These are phyloP conservation scores for Leccinum rimulosum DNA, from an alignment of 768 basidiomycete species.

Conservation along the genomic window DNA sequence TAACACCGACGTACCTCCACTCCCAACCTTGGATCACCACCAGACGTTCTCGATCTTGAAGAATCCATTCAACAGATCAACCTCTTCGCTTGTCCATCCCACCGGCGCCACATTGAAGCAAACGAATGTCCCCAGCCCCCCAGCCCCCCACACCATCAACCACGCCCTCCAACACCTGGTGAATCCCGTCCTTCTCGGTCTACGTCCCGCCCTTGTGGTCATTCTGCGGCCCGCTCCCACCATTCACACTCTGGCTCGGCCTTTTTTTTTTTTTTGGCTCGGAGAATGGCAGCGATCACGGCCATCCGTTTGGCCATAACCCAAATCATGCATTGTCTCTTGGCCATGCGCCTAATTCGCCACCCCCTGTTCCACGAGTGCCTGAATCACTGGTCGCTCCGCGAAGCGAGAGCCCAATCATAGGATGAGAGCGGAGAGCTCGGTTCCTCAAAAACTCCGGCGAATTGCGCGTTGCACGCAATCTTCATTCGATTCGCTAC, in stretches of 20 bases:
- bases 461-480: slow-evolving; percentile 85
- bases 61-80: slow-evolving; percentile 82
- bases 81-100: slow-evolving; percentile 64
- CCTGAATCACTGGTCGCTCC: slow-evolving; percentile 56
- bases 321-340: slow-evolving; percentile 24
- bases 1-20: slow-evolving; percentile 65
- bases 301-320: slow-evolving; percentile 37
- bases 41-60: slow-evolving; percentile 71
- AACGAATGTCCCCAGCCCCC: slow-evolving; percentile 44
- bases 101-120: slow-evolving; percentile 39
- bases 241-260: slow-evolving; percentile 77
- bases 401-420: slow-evolving; percentile 49
- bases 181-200: slow-evolving; percentile 36
- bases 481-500: slow-evolving; percentile 86
- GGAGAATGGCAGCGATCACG: slow-evolving; percentile 70
- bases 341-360: slow-evolving; percentile 44
- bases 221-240: slow-evolving; percentile 64
- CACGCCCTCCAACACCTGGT: slow-evolving; percentile 59
- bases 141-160: slow-evolving; percentile 35
- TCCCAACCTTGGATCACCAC: slow-evolving; percentile 63
- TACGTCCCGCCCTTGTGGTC: slow-evolving; percentile 50
- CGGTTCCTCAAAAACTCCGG: slow-evolving; percentile 76
- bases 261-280: slow-evolving; percentile 50
- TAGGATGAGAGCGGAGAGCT: slow-evolving; percentile 62
- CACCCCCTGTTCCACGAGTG: slow-evolving; percentile 77